Conservation (phyloP, 2,329 filamentous ascomycete genomes). For the Macroventuria anomochaeta region DNA sequence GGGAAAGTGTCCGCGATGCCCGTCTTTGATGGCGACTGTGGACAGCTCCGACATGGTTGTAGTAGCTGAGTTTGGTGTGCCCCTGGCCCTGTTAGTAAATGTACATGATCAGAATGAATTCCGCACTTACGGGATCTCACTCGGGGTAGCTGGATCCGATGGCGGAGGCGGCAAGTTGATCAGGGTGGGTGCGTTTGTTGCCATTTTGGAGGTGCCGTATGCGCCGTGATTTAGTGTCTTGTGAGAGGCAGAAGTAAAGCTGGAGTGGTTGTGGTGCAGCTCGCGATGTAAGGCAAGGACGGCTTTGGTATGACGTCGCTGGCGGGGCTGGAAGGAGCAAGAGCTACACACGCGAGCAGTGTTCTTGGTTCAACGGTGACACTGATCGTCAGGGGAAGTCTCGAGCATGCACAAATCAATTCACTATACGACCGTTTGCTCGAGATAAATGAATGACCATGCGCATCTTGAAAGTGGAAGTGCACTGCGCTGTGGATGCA, state of each 20-base stretch:
- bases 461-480: slow-evolving; percentile 7
- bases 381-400: slow-evolving; percentile 12
- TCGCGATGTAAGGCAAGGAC: slow-evolving; percentile 12
- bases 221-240: not conserved
- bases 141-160: slow-evolving; percentile 84
- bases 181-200: slow-evolving; percentile 65
- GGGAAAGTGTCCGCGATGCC: slow-evolving; percentile 81
- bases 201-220: slow-evolving; percentile 29
- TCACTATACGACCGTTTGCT: not conserved
- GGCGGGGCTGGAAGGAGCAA: slow-evolving; percentile 9
- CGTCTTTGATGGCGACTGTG: slow-evolving; percentile 95
- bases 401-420: not conserved
- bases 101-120: not conserved
- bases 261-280: not conserved
- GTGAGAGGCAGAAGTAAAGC: not conserved
- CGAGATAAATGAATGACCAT: not conserved
- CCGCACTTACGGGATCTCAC: slow-evolving; percentile 79
- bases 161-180: slow-evolving; percentile 85
- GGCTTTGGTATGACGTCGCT: slow-evolving; percentile 13
- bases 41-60: slow-evolving; percentile 91
- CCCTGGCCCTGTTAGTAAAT: slow-evolving; percentile 58
- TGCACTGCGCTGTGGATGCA: slow-evolving; percentile 9
- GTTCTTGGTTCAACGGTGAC: not conserved
- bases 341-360: slow-evolving; percentile 11
- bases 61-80: slow-evolving; percentile 90